These are phyloP conservation scores for Colletotrichum sp. DNA, from an alignment of 2,329 filamentous ascomycete genomes.

Conservation along the genomic window DNA sequence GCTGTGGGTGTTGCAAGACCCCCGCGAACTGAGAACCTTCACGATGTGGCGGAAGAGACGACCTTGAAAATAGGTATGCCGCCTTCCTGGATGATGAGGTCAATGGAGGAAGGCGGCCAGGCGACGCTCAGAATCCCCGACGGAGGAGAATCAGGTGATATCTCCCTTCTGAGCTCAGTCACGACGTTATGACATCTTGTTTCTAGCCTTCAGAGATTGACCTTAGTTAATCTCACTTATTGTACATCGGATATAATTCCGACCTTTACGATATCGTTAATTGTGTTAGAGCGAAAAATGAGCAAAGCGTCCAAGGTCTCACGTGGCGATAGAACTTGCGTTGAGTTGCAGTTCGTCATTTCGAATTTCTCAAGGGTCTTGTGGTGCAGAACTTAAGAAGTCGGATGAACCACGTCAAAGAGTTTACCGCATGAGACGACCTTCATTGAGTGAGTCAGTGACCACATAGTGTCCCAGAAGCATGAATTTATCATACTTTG, in stretches of 20 bases:
- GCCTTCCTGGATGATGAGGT: background rate
- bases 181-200: background rate
- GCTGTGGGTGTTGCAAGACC: background rate
- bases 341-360: too few species aligned
- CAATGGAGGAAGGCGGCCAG: background rate
- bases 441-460: background rate
- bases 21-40: background rate
- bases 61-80: background rate
- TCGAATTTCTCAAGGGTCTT: too few species aligned
- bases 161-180: background rate
- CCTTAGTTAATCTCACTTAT: background rate
- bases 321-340: background rate
- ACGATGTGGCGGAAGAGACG: background rate
- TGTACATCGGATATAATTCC: background rate
- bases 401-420: background rate
- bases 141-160: background rate
- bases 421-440: background rate
- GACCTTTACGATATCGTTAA: background rate
- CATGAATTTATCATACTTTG: background rate
- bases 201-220: background rate
- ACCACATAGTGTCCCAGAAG: background rate
- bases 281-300: background rate
- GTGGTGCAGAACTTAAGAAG: background rate
- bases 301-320: background rate
- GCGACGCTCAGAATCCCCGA: background rate